Base-by-base conservation (phyloP, 768 basidiomycete genomes). In the Ramaria sp. region DNA sequence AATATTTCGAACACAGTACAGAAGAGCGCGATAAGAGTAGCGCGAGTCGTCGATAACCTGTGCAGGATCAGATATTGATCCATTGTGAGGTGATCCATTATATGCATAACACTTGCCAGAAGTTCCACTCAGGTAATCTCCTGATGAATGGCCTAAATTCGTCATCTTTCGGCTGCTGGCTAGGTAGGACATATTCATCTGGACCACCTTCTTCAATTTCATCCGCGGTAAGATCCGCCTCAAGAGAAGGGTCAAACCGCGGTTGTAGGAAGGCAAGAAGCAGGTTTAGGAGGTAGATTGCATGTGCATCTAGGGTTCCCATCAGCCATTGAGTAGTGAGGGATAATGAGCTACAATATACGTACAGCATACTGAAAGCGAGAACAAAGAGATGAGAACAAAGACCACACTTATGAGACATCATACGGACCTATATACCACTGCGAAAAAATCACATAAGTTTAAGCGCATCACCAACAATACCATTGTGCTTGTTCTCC, bases 81-180 rank as follows among this genome's bases (percentile, higher is more conserved):
- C 37, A 56, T n/a, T 3, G 53, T 32, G 9, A 24, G n/a, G 41
- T 22, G 22, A 56, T 18, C 36, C 50, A 30, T 28, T 48, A 18
- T 25, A 41, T 47, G 10, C 15, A 8, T 18, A 30, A 24, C 5
- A 68, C 77, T 60, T 60, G 89, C 91, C 92, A 95, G 68, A 94
- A 94, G 66, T 94, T 88, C 89, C 92, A 95, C 71, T 95, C 92
- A 32, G 96, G 96, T 58, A 99, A 71, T 54, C 96, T 75, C 60
- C 96, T 75, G 56, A 99, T 93, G 67, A 99, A 99, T 5, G 96
- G 96, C 57, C 94, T 74, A 70, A 99, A 98, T 64, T 99, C 96
- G 59, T 97, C 96, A 64, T 99, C 95, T 48, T 82, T 70, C 22
- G 47, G 43, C 28, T 47, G 53, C 71, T 81, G 61, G 13, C 72